Conservation (phyloP, 2,329 filamentous ascomycete species). For the Colletotrichum ledebouriae region DNA sequence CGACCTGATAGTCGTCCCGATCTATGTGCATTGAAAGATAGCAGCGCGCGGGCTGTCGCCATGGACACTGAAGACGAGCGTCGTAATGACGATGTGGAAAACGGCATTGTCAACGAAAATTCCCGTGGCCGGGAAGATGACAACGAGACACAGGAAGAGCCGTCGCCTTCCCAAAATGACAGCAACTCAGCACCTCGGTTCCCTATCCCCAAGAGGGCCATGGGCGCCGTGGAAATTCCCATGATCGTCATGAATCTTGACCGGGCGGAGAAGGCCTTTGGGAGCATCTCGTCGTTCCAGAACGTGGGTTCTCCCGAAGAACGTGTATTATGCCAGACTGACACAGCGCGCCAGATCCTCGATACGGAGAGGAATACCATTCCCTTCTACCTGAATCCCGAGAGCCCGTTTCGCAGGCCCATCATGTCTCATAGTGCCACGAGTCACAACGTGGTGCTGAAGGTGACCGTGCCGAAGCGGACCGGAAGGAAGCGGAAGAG, state of each 20-base stretch:
- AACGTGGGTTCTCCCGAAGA: conserved; percentile 51
- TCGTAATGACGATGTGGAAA: conserved; percentile 4
- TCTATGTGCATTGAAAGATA: conserved; percentile 6
- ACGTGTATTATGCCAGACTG: neutral
- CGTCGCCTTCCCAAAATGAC: neutral
- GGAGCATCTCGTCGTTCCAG: conserved; percentile 53
- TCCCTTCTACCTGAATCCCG: conserved; percentile 82
- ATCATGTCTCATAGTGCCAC: conserved; percentile 81
- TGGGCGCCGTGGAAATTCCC: conserved; percentile 59
- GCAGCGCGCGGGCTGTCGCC: conserved; percentile 11
- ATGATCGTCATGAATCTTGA: conserved; percentile 60
- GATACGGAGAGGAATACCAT: conserved; percentile 65
- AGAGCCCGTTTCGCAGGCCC: conserved; percentile 83
- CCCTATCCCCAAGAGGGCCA: conserved; percentile 50
- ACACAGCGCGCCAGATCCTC: conserved; percentile 54
- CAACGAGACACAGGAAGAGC: neutral
- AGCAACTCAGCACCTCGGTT: conserved; percentile 46
- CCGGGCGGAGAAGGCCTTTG: conserved; percentile 58
- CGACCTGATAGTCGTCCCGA: neutral
- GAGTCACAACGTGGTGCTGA: conserved; percentile 87
- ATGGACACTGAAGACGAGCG: conserved; percentile 32
- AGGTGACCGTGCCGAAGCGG: conserved; percentile 86
- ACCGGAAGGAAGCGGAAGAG: conserved; percentile 89
- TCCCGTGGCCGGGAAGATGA: neutral
- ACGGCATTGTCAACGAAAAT: conserved; percentile 6